These are phyloP conservation scores for Solidago caesia DNA, from an alignment of 129 eudicot species.

Conservation along the genomic window DNA sequence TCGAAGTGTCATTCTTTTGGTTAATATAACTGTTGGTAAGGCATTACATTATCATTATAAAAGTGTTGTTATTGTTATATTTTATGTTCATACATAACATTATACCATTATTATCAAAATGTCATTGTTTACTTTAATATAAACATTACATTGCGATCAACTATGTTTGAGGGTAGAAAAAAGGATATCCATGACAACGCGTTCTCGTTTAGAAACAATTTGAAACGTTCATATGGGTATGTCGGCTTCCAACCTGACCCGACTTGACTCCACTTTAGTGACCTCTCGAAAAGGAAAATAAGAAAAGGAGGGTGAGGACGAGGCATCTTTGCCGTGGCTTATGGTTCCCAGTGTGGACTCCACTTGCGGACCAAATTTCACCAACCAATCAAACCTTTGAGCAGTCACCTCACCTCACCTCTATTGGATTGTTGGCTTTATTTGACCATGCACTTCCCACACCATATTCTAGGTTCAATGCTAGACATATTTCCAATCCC, in stretches of 20 bases:
- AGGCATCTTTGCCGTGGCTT: slow-evolving; percentile 34
- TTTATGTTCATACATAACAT: no score
- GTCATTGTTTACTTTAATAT: no score
- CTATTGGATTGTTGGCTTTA: not conserved
- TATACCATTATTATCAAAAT: no score
- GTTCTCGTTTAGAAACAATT: no score
- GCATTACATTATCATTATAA: no score
- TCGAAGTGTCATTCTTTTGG: no score
- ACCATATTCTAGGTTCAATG: not conserved
- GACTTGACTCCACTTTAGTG: not conserved
- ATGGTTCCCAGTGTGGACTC: slow-evolving; percentile 21
- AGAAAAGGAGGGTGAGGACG: slow-evolving; percentile 11
- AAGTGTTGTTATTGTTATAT: no score
- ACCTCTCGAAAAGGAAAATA: not conserved
- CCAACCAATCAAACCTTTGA: slow-evolving; percentile 20
- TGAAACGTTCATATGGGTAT: no score
- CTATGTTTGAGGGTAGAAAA: no score
- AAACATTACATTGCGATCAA: no score
- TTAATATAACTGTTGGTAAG: no score
- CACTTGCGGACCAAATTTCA: not conserved
- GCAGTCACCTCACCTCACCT: not conserved
- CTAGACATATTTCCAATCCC: not conserved
- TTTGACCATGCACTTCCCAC: slow-evolving; percentile 13
- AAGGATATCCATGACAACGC: no score
- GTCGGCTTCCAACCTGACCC: not conserved